These are phyloP conservation scores for Neonectria punicea DNA, from an alignment of 2,329 filamentous ascomycete genomes.

Conservation along the genomic window DNA sequence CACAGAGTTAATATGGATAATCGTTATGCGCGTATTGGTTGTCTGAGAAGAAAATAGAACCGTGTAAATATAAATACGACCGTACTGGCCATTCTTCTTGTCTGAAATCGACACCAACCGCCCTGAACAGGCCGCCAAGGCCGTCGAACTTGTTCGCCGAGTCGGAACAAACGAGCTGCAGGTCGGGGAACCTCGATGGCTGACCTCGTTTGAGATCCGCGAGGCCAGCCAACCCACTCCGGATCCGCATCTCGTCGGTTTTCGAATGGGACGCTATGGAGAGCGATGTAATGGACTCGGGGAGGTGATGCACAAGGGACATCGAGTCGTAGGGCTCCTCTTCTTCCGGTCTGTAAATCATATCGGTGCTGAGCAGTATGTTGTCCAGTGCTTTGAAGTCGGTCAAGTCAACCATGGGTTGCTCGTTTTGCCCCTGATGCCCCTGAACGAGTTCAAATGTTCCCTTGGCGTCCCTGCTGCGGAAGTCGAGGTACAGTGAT, in stretches of 20 bases:
- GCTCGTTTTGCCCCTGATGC: neutral
- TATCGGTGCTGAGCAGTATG: conserved; percentile 20
- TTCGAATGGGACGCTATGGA: conserved; percentile 2
- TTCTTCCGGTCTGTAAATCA: conserved; percentile 14
- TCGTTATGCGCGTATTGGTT: no score
- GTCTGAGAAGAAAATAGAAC: neutral
- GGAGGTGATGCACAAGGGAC: conserved; percentile 15
- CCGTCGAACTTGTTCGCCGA: neutral
- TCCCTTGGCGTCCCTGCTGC: neutral
- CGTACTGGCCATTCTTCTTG: neutral
- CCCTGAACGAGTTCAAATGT: neutral
- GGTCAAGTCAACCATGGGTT: conserved; percentile 14
- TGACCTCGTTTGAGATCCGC: neutral
- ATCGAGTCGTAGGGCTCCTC: neutral
- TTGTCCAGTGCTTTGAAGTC: conserved; percentile 18
- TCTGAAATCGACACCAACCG: conserved; percentile 9
- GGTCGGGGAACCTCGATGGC: neutral
- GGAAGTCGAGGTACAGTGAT: conserved; percentile 27
- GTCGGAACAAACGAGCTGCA: conserved; percentile 18
- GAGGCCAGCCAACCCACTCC: conserved; percentile 11
- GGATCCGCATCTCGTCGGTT: conserved; percentile 5
- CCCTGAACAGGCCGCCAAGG: neutral
- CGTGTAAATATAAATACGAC: no score
- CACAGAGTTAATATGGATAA: neutral
- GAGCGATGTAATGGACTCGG: conserved; percentile 19